A percentile compares a stretch with the other conserved stretches of the same genome.
These are phyloP conservation scores for Parachlorella kessleri DNA, from an alignment of 139 green algal species.

Conservation along the genomic window DNA sequence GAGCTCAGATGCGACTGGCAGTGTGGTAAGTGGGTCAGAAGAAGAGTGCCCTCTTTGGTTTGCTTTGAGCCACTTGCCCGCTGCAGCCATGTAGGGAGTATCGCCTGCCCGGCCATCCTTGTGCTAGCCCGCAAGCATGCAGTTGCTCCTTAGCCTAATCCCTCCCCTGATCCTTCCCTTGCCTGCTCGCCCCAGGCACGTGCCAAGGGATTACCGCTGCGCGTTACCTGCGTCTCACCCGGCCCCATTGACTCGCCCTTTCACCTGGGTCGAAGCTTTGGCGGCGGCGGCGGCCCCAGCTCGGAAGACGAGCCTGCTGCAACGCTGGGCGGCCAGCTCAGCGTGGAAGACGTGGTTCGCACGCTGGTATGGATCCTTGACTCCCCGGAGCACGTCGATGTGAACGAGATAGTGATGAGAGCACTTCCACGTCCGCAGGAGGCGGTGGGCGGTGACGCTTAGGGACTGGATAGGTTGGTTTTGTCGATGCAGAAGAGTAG, in stretches of 20 bases:
- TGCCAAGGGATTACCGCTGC: constrained; percentile 48
- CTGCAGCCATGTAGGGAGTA: background rate
- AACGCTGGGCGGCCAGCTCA: constrained; percentile 23
- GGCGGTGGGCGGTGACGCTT: no score
- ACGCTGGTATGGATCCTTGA: constrained; percentile 67
- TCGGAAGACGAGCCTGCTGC: background rate
- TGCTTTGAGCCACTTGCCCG: no score
- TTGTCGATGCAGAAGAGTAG: no score
- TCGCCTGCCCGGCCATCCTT: background rate
- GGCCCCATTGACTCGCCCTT: constrained; percentile 78
- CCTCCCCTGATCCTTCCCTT: no score
- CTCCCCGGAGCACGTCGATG: constrained; percentile 72
- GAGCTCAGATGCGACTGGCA: background rate
- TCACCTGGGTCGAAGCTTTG: background rate
- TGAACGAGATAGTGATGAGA: constrained; percentile 76
- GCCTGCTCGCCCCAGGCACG: constrained; percentile 43
- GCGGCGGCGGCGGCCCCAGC: background rate
- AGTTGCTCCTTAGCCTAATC: background rate
- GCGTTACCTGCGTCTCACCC: constrained; percentile 70
- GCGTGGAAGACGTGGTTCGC: constrained; percentile 63
- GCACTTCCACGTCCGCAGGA: no score
- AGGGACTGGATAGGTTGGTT: no score
- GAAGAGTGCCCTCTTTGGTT: background rate
- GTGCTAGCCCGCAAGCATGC: background rate
- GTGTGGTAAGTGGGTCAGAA: background rate